phyloP scores from a whole-genome alignment of 106 monocot genomes.

The Apostasia shenzhenica region DNA sequence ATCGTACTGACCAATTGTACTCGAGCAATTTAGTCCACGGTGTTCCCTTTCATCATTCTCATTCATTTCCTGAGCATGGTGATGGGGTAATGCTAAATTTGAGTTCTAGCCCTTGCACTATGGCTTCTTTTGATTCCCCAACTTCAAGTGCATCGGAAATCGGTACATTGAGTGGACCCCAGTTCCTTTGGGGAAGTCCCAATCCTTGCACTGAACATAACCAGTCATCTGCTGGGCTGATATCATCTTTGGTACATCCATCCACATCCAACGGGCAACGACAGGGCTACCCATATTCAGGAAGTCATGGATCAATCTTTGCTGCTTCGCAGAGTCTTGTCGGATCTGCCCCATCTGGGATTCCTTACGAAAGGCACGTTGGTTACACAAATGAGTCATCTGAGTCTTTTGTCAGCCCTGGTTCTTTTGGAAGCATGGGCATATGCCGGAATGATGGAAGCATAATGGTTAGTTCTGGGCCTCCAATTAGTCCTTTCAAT shows the following conservation, averaged over 20 bases:
- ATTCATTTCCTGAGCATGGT: constrained; percentile 52
- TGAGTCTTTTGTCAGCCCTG: constrained; percentile 35
- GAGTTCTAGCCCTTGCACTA: constrained; percentile 22
- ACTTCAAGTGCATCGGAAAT: constrained; percentile 34
- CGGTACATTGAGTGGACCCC: constrained; percentile 45
- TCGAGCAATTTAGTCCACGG: constrained; percentile 18
- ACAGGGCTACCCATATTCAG: constrained; percentile 28
- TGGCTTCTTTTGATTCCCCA: constrained; percentile 34
- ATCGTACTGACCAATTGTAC: constrained; percentile 15
- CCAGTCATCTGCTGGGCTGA: constrained; percentile 36
- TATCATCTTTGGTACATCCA: constrained; percentile 19
- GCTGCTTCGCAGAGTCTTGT: constrained; percentile 44
- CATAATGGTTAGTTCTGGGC: constrained; percentile 30
- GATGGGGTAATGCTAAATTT: constrained; percentile 25
- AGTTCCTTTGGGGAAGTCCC: constrained; percentile 76
- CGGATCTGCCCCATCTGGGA: constrained; percentile 73
- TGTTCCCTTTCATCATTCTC: constrained; percentile 34
- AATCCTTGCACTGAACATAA: constrained; percentile 22
- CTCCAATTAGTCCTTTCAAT: constrained; percentile 22
- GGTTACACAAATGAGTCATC: constrained; percentile 38
- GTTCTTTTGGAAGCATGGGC: constrained; percentile 33
- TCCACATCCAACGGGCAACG: constrained; percentile 34
- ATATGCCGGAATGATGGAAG: constrained; percentile 30
- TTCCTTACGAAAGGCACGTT: constrained; percentile 54
- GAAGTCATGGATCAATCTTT: constrained; percentile 26